phyloP scores from a whole-genome alignment of 1,139 yeast genomes.

The Hyphopichia pseudoburtonii region DNA sequence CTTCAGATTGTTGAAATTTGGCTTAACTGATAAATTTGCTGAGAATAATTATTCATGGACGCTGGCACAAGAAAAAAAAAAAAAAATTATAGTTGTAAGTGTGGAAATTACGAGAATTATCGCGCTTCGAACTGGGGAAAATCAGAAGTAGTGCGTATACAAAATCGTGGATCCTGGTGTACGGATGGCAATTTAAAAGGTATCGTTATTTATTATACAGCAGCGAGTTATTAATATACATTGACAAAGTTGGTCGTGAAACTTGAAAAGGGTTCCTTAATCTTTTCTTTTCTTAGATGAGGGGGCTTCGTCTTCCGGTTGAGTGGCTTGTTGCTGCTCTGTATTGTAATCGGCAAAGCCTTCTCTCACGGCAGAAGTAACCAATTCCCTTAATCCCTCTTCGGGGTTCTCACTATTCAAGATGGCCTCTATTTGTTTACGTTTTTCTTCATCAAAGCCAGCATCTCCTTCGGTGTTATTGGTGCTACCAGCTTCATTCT shows the following conservation, averaged over 20 bases:
- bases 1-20: too few relatives aligned
- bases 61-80: too few relatives aligned
- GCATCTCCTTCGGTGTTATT: constrained; percentile 8
- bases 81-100: too few relatives aligned
- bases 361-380: constrained; percentile 62
- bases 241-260: not conserved
- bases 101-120: too few relatives aligned
- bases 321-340: constrained; percentile 16
- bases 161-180: too few relatives aligned
- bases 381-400: constrained; percentile 68
- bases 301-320: constrained; percentile 12
- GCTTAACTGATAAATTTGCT: too few relatives aligned
- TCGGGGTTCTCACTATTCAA: constrained; percentile 77
- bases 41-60: too few relatives aligned
- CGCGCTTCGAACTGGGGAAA: too few relatives aligned
- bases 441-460: constrained; percentile 51
- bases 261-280: too few relatives aligned
- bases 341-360: constrained; percentile 34
- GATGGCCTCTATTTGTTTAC: constrained; percentile 66
- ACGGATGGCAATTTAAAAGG: too few relatives aligned
- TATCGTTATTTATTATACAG: not conserved
- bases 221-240: not conserved
- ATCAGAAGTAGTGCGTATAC: too few relatives aligned
- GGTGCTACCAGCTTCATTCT: constrained; percentile 31
- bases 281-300: constrained; percentile 26